Evolutionary conservation across 2,329 filamentous ascomycete species (phyloP), one percentile per base, ranked within the genome.

Genomic region (Fusarium marasasianum): DNA sequence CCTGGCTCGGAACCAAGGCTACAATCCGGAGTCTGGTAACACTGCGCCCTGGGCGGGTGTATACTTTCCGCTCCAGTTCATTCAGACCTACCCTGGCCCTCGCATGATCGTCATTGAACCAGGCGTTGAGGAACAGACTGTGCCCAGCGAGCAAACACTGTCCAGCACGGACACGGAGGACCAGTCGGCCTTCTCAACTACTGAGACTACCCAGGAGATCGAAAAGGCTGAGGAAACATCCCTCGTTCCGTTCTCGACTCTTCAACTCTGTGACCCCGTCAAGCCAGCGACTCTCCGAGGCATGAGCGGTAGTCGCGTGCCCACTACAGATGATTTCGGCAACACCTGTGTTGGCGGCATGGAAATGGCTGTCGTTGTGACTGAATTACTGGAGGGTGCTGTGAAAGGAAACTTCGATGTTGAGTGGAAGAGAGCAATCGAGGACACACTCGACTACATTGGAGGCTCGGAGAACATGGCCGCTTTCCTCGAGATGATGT

Each of bases 301-400:
- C 13, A 68, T 63, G 68, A 72, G 51, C 26, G 62, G 68, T 31
- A 72, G 47, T 31, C 56, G 63, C 18, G 37, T 44, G 29, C 45
- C 53, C 20, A 41, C 10, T 31, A n/a, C 43, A 40, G 35, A 47
- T 20, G 43, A 66, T n/a, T 71, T 71, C 24, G 66, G 38, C 24
- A 70, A 26, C 12, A 60, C 55, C 33, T 70, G 66, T 24, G 60
- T 71, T 24, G 60, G 68, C 15, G 54, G 54, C 14, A 66, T 71
- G 66, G 68, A 70, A 31, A 71, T 71, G 60, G 66, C 60, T n/a
- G 60, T 70, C n/a, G 66, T 71, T 6, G 59, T 60, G 6, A 60
- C 55, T 20, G 66, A 66, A 47, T 22, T 70, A 18, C 54, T 71
- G 9, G 68, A 70, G 24, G 48, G 18, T 17, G 33, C 45, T 44